Conservation (phyloP, 2,329 filamentous ascomycete genomes). For the Xylariales sp. region DNA sequence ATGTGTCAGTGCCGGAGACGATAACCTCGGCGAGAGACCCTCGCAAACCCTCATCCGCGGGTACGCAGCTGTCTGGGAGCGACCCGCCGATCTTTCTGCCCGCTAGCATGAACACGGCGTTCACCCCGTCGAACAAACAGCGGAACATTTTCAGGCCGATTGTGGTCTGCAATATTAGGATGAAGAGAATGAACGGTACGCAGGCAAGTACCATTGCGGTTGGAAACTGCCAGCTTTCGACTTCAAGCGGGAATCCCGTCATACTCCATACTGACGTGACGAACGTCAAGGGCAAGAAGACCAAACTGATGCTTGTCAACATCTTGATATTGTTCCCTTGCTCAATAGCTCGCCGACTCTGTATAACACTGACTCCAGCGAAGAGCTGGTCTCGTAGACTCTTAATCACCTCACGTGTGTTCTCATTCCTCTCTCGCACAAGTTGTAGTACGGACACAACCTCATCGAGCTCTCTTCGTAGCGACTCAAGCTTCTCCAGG, state of each 20-base stretch:
- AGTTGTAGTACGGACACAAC: neutral
- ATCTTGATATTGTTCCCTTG: conserved; percentile 5
- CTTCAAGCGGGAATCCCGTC: neutral
- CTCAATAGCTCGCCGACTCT: conserved; percentile 1
- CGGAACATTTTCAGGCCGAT: no score
- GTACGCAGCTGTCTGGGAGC: no score
- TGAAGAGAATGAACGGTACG: neutral
- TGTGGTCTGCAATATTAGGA: no score
- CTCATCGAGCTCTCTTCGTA: neutral
- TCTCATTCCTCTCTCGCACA: neutral
- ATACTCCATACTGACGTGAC: conserved; percentile 1
- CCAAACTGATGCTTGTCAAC: neutral
- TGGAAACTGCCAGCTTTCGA: conserved; percentile 1
- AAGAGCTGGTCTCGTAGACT: conserved; percentile 1
- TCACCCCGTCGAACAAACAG: no score
- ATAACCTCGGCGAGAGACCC: no score
- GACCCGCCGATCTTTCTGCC: no score
- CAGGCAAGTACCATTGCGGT: neutral
- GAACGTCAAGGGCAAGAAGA: conserved; percentile 3
- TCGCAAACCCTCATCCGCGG: no score
- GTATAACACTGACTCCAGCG: neutral
- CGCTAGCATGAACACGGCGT: no score
- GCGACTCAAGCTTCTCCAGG: neutral
- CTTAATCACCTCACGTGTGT: neutral
- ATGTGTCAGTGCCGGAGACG: no score